Percentiles rank a stretch among this genome's conserved stretches.
These are phyloP conservation scores for Schoenoplectus tabernaemontani DNA, from an alignment of 202 grass and related monocot species.

Conservation along the genomic window DNA sequence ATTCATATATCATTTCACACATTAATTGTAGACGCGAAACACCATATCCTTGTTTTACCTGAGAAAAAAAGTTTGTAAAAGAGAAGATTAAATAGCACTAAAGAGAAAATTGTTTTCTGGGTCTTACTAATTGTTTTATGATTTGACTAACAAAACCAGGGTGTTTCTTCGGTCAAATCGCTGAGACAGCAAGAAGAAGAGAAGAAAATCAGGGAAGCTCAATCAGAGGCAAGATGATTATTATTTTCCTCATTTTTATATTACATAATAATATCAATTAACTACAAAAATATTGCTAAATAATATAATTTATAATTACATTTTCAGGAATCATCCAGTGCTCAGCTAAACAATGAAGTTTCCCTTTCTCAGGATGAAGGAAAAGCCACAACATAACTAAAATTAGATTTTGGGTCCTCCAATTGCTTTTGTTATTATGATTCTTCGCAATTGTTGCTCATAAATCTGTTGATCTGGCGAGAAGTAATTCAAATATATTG, in stretches of 20 bases:
- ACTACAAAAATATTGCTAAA: not conserved
- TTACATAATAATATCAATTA: not conserved
- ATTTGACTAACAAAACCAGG: not conserved
- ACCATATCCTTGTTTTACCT: not conserved
- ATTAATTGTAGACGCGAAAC: not conserved
- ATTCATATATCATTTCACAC: not conserved
- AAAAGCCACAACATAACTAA: not conserved
- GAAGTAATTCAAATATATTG: slow-evolving; percentile 20
- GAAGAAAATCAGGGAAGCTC: slow-evolving; percentile 1
- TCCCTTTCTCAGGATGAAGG: not conserved
- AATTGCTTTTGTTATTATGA: not conserved
- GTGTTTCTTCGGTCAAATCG: not conserved
- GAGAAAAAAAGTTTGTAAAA: not conserved
- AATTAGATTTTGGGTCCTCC: not conserved
- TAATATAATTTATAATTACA: not conserved
- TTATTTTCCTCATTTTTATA: not conserved
- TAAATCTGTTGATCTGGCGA: not conserved
- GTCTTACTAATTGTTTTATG: not conserved
- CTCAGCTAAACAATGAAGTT: not conserved
- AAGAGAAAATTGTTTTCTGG: not conserved
- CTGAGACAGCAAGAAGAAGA: slow-evolving; percentile 32
- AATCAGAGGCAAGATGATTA: slow-evolving; percentile 21
- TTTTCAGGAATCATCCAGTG: slow-evolving; percentile 14
- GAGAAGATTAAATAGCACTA: not conserved
- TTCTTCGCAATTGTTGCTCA: not conserved